Evolutionary conservation across 129 eudicot species (phyloP).

Genomic region (Tanacetum coccineum): DNA sequence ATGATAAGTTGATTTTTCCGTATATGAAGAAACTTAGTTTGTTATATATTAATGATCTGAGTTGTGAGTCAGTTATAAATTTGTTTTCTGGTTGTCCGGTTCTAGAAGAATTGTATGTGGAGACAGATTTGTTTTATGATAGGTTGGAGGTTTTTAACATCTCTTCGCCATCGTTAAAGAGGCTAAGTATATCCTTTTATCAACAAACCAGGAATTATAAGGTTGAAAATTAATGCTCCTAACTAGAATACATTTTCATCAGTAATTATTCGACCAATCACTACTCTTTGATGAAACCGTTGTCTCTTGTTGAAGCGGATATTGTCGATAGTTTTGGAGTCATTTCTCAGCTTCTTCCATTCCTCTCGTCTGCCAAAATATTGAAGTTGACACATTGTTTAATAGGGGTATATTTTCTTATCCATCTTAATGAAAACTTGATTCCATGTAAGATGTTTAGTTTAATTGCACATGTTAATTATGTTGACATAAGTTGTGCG

Average conservation of each 20-base stretch:
- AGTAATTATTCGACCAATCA: neutral
- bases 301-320: conserved; percentile 19
- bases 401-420: neutral
- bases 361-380: conserved; percentile 18
- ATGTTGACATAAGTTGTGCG: neutral
- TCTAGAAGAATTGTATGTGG: conserved; percentile 25
- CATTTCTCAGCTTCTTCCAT: neutral
- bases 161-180: conserved; percentile 23
- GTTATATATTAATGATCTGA: conserved; percentile 1
- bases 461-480: neutral
- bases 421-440: neutral
- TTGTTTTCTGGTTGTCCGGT: conserved; percentile 30
- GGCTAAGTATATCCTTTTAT: neutral
- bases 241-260: conserved; percentile 17
- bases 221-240: conserved; percentile 21
- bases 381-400: conserved; percentile 7
- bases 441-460: neutral
- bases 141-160: conserved; percentile 5
- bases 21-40: conserved; percentile 19
- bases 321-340: neutral
- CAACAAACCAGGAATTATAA: conserved; percentile 3
- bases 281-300: conserved; percentile 3
- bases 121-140: neutral
- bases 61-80: neutral
- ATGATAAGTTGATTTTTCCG: conserved; percentile 13